Base-by-base conservation (phyloP, 2,329 filamentous ascomycete genomes). In the Pseudogymnoascus sp. region DNA sequence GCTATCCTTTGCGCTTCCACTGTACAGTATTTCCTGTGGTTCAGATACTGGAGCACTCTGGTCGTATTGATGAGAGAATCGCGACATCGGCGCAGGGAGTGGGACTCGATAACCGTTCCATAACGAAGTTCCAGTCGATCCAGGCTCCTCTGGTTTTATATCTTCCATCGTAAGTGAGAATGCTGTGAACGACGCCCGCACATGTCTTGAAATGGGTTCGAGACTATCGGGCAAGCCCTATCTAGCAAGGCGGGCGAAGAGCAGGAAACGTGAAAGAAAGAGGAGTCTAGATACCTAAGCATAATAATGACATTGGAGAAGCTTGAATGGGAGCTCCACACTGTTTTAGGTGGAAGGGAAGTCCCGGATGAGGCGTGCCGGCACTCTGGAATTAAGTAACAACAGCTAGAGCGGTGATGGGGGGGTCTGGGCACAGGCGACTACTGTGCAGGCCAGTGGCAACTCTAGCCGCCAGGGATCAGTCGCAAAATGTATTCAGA, bases 111-210 rank as follows among this genome's bases (percentile, higher is more conserved):
- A 60, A 7, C 38, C 38, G 14, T 60, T 38, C 59, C 59, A 60
- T 60, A 40, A 41, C n/a, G 59, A 19, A 40, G 22, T 26, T 31
- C 22, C 59, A 19, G 22, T 60, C 31, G 59, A 38, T 22, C 59
- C 59, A 38, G 38, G 35, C 19, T 60, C 59, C 16, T 60, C 59
- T 41, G 59, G 38, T 41, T 60, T 60, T 38, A 60, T 60, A 60
- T 60, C 59, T 60, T 60, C 28, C 59, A 60, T 60, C 24, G 59
- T 60, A 60, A 60, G 59, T 60, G 59, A 38, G 59, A 60, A 60
- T 41, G 59, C 38, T 40, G 59, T 60, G 38, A 31, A 60, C 4
- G 35, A 60, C 28, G 38, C 38, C 59, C 22, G 38, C 59, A 60
- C 59, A 60, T 60, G 59, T 60, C 59, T 60, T 38, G 33, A 26